phyloP scores from a whole-genome alignment of 768 basidiomycete species.

The Auriscalpium microsporum region DNA sequence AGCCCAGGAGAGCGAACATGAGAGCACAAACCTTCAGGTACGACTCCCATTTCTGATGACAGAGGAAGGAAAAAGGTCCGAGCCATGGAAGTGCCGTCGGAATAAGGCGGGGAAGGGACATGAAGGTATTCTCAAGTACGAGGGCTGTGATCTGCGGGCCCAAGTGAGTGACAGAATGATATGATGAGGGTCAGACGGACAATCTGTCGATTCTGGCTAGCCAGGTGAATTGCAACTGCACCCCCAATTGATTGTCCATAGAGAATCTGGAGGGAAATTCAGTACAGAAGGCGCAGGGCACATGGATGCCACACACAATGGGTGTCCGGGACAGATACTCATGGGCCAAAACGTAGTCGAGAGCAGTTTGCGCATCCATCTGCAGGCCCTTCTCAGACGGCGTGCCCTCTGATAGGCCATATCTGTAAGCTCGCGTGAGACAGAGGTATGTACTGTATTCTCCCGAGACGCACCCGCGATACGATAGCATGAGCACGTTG shows the following conservation, averaged over 20 bases:
- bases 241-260: slow-evolving; percentile 90
- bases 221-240: slow-evolving; percentile 85
- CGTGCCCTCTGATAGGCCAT: slow-evolving; percentile 80
- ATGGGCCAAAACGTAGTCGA: slow-evolving; percentile 65
- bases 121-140: slow-evolving; percentile 91
- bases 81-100: slow-evolving; percentile 71
- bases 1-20: slow-evolving; percentile 12
- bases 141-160: slow-evolving; percentile 57
- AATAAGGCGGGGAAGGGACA: slow-evolving; percentile 75
- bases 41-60: slow-evolving; percentile 87
- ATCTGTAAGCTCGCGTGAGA: slow-evolving; percentile 35
- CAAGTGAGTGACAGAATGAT: background rate
- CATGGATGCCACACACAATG: slow-evolving; percentile 35
- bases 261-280: slow-evolving; percentile 40
- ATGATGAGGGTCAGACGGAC: slow-evolving; percentile 28
- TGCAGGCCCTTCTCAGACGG: slow-evolving; percentile 79
- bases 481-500: slow-evolving; percentile 92
- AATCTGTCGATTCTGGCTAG: slow-evolving; percentile 63
- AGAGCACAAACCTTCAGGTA: slow-evolving; percentile 41
- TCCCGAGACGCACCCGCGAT: slow-evolving; percentile 61
- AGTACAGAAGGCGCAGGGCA: background rate
- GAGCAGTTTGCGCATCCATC: slow-evolving; percentile 76
- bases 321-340: slow-evolving; percentile 56
- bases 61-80: slow-evolving; percentile 65
- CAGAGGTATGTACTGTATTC: too few relatives aligned